These are phyloP conservation scores for Colletotrichum sansevieriae DNA, from an alignment of 2,329 filamentous ascomycete genomes.

Conservation along the genomic window DNA sequence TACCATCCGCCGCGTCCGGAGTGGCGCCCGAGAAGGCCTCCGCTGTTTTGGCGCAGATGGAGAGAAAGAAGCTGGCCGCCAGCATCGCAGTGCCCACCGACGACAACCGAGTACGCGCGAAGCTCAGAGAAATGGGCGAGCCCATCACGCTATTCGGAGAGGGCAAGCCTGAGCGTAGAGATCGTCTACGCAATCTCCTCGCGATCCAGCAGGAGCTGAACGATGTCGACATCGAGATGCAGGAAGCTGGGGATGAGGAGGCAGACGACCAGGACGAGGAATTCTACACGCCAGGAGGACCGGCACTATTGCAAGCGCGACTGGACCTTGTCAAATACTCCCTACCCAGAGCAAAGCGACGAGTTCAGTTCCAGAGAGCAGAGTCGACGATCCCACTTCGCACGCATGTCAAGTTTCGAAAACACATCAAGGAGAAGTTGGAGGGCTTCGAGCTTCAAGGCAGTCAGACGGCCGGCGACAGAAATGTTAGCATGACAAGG, in stretches of 20 bases:
- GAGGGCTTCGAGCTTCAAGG: constrained; percentile 90
- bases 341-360: constrained; percentile 82
- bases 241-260: constrained; percentile 63
- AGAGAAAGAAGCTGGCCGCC: constrained; percentile 89
- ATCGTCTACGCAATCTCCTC: constrained; percentile 85
- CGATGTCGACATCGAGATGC: constrained; percentile 71
- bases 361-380: constrained; percentile 81
- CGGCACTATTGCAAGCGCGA: constrained; percentile 80
- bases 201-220: constrained; percentile 78
- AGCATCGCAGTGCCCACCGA: constrained; percentile 94
- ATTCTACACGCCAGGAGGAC: constrained; percentile 89
- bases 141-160: constrained; percentile 96
- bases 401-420: constrained; percentile 93
- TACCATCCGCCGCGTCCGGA: constrained; percentile 74
- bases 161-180: constrained; percentile 85
- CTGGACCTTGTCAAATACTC: constrained; percentile 86
- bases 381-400: constrained; percentile 88
- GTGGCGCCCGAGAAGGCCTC: constrained; percentile 85
- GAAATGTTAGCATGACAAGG: constrained; percentile 90
- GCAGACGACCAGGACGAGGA: constrained; percentile 85
- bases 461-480: constrained; percentile 91
- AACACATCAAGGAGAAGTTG: constrained; percentile 86
- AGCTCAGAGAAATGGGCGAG: constrained; percentile 88
- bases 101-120: constrained; percentile 85
- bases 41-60: constrained; percentile 88